Conservation (phyloP, 1,284 basidiomycete genomes). For the Stereum hirsutum region DNA sequence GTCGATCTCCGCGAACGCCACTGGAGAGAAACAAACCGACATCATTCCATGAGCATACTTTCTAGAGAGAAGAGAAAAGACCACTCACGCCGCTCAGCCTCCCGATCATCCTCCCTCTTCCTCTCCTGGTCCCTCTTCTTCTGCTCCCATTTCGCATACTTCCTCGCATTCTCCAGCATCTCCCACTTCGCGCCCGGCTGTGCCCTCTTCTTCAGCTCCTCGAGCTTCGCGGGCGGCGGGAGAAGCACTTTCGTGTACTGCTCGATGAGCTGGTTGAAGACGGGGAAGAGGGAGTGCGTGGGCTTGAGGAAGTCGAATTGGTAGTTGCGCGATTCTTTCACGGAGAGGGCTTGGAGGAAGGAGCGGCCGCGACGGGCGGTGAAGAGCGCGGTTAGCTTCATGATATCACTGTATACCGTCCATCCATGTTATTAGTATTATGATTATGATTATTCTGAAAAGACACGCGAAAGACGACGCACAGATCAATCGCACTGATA, state of each 20-base stretch:
- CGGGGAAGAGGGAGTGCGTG: constrained; percentile 90
- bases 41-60: background rate
- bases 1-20: constrained; percentile 93
- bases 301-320: constrained; percentile 98
- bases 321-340: constrained; percentile 90
- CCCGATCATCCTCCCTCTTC: constrained; percentile 82
- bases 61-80: constrained; percentile 4
- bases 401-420: constrained; percentile 64
- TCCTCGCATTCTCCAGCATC: constrained; percentile 68
- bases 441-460: too few species aligned
- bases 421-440: background rate
- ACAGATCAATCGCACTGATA: constrained; percentile 88
- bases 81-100: constrained; percentile 73
- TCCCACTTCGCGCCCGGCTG: constrained; percentile 63
- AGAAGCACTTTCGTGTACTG: constrained; percentile 91
- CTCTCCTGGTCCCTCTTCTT: constrained; percentile 79
- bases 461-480: constrained; percentile 31
- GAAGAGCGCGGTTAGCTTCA: constrained; percentile 93
- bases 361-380: constrained; percentile 86
- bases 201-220: constrained; percentile 55
- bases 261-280: constrained; percentile 96
- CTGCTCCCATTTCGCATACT: constrained; percentile 86
- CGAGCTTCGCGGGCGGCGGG: constrained; percentile 70
- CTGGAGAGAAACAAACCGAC: constrained; percentile 27
- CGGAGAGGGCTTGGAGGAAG: constrained; percentile 81